Evolutionary conservation across 352 stramenopile genomes (phyloP), one percentile per base, ranked within the genome.

Genomic region (Phytopythium cucurbitacearum): DNA sequence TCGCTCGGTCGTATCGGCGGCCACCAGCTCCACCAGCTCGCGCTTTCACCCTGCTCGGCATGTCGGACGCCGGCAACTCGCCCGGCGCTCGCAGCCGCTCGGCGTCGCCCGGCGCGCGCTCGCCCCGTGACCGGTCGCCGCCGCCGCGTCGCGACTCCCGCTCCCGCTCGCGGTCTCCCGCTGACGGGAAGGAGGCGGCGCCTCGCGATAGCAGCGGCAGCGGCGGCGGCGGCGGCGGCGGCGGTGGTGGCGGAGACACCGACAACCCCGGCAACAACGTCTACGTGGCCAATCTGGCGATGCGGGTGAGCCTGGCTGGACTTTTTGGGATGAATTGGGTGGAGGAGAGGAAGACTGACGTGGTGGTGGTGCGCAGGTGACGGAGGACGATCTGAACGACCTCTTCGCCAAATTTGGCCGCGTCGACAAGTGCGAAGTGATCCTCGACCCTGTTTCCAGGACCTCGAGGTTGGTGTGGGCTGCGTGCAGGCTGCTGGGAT

Each of bases 181-280:
- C 53, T n/a, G 53, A 33, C 3, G 39, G 34, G 4, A 68, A 64
- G 32, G 52, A 55, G 37, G 44, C 50, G 7, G 59, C 43, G 39
- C 44, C 33, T 45, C 33, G 44, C 33, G 40, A 62, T 13, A 43
- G n/a, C 38, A 46, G 51, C 36, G 28, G n/a, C 45, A 35, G 41
- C 39, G 50, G 38, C 48, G 37, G 44, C 33, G 40, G 61, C 15
- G 47, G n/a, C 38, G 50, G 51, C 36, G 28, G n/a, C 40, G 35
- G 41, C 43, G 50, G 61, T 4, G 40, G 10, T 21, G 59, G 65
- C 37, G 12, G 40, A 4, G 51, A 69, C 34, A 60, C 51, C 10
- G 44, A 12, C 5, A 92, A 92, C 67, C 73, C 73, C 2, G 82
- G 82, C 60, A 92, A 92, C 69, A 90, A 89, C 57, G 59, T 92